These are phyloP conservation scores for Chalaropsis thielavioides DNA, from an alignment of 2,329 filamentous ascomycete genomes.

Conservation along the genomic window DNA sequence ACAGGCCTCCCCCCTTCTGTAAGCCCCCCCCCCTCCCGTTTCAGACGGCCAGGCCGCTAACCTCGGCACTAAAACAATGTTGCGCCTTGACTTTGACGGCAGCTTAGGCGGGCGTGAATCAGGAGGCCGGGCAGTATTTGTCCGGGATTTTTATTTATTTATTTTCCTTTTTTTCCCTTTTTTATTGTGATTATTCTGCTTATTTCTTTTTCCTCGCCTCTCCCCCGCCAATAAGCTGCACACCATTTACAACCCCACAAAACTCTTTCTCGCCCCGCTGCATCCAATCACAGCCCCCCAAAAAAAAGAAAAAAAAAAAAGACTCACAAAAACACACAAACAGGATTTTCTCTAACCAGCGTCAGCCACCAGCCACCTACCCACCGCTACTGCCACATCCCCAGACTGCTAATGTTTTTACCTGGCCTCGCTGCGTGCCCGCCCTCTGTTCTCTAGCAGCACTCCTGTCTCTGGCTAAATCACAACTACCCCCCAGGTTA, in stretches of 20 bases:
- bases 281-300: background rate
- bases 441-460: background rate
- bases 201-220: background rate
- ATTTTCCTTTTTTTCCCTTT: background rate
- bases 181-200: background rate
- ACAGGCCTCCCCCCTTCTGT: no score
- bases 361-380: no score
- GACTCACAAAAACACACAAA: background rate
- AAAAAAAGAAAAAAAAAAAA: background rate
- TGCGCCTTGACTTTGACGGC: background rate
- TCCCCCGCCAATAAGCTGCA: background rate
- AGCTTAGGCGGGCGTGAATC: background rate
- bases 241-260: background rate
- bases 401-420: background rate
- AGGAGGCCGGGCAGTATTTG: background rate
- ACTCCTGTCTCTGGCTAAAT: background rate
- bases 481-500: no score
- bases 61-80: background rate
- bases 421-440: background rate
- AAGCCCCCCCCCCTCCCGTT: background rate
- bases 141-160: background rate
- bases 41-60: background rate
- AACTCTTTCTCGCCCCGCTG: background rate
- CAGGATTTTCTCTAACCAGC: no score
- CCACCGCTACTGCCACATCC: no score